These are phyloP conservation scores for Nakazawaea wickerhamii DNA, from an alignment of 805 yeast species.

Conservation along the genomic window DNA sequence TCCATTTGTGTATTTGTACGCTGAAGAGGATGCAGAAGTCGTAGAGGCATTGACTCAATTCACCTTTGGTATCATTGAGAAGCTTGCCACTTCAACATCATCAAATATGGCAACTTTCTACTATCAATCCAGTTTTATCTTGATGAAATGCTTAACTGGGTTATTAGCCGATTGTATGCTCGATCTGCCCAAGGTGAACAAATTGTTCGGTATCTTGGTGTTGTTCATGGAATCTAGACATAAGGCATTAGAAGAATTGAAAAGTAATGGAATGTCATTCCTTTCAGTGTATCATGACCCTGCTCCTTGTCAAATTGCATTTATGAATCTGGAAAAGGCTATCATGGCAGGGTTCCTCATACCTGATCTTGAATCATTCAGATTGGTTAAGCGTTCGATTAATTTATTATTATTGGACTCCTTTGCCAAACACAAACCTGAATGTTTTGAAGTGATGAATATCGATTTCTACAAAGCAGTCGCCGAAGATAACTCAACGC, in stretches of 20 bases:
- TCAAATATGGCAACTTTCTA: constrained; percentile 3
- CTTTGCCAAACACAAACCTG: constrained; percentile 17
- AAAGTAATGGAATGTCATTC: constrained; percentile 1
- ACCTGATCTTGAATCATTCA: constrained; percentile 44
- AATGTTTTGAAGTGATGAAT: constrained; percentile 26
- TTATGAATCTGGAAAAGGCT: constrained; percentile 44
- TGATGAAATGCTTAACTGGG: constrained; percentile 7
- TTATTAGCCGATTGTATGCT: constrained; percentile 21
- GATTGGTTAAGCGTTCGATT: constrained; percentile 38
- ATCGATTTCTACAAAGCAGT: constrained; percentile 36
- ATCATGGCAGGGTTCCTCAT: constrained; percentile 47
- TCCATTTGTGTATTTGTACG: constrained; percentile 33
- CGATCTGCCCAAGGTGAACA: constrained; percentile 20
- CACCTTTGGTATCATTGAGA: constrained; percentile 29
- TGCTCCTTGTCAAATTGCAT: constrained; percentile 27
- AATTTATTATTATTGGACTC: constrained; percentile 20
- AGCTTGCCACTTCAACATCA: constrained; percentile 21
- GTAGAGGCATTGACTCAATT: constrained; percentile 32
- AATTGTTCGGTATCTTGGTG: constrained; percentile 32
- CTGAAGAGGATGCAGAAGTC: constrained; percentile 30
- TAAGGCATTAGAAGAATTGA: background rate
- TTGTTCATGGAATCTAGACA: constrained; percentile 33
- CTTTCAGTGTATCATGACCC: constrained; percentile 16
- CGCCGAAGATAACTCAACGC: constrained; percentile 47
- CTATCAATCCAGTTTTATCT: background rate